Conservation (phyloP, 2,329 filamentous ascomycete genomes). For the Beauveria medogensis region DNA sequence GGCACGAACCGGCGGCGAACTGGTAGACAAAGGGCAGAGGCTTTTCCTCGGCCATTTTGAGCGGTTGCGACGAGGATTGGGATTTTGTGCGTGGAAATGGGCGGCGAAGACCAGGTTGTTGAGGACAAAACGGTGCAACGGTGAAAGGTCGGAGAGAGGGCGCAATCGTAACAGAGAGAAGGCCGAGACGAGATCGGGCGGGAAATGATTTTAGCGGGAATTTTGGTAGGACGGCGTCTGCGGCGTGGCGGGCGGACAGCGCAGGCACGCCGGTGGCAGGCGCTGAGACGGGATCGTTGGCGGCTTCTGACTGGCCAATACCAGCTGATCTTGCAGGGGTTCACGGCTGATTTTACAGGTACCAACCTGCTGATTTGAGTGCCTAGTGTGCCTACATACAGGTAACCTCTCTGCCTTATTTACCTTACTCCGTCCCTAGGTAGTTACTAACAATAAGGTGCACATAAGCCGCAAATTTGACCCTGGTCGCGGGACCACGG, state of each 20-base stretch:
- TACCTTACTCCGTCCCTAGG: no score
- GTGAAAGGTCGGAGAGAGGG: constrained; percentile 10
- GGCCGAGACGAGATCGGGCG: constrained; percentile 2
- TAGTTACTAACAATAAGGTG: not conserved
- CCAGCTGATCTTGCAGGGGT: no score
- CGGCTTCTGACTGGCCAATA: not conserved
- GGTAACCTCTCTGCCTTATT: no score
- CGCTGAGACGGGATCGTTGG: not conserved
- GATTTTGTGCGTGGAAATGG: not conserved
- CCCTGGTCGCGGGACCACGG: not conserved
- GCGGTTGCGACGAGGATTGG: constrained; percentile 12
- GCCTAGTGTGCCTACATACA: no score
- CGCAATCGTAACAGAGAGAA: not conserved
- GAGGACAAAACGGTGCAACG: not conserved
- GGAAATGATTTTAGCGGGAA: constrained; percentile 3
- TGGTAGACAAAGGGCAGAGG: constrained; percentile 90
- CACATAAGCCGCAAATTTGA: not conserved
- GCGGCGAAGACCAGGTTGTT: not conserved
- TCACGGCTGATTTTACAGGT: no score
- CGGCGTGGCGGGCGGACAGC: not conserved
- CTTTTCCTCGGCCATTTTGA: constrained; percentile 57
- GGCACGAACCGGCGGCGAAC: constrained; percentile 72
- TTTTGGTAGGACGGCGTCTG: not conserved
- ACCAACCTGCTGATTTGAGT: not conserved
- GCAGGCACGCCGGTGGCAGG: not conserved